Base-by-base conservation (phyloP, 1,284 basidiomycete species). In the Leccinum pachyderme region DNA sequence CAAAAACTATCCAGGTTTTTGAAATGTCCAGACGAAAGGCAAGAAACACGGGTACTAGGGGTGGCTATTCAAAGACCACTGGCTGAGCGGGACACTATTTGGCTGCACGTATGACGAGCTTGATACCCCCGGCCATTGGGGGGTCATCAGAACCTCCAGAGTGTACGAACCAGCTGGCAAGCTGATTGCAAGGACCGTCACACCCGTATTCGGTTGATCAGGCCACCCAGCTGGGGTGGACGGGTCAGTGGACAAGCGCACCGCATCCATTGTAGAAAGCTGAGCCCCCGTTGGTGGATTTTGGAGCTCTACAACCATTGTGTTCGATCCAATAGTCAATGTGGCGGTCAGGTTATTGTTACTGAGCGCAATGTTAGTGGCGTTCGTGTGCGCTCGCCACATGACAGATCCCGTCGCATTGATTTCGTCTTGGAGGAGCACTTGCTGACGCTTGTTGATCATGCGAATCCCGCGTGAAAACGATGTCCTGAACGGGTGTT, bases 301-400 rank as follows among this genome's bases (percentile, higher is more conserved):
- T 59, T 89, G 63, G 24, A 87, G 72, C 59, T 72, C 58, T 63
- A 83, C 77, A 55, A 70, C 64, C 70, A 83, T 63, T 49, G 73
- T 81, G 62, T 75, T 59, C 35, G 66, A 49, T 63, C 72, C 54
- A 13, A 86, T 76, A 35, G 79, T 75, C 43, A 90, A 74, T 56
- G 81, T 80, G 60, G 84, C 77, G 9, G 80, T 82, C 66, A 82
- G 75, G 31, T 80, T 83, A 54, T 81, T 86, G 54, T 70, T 60
- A 55, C 74, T 63, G 52, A 84, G 64, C 12, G 61, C 54, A 24
- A 86, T 73, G 5, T n/a, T 37, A n/a, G 85, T 86, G 37, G 86
- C 89, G 67, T 96, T 99, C 58, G 97, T 98, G 73, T 99, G 95
- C 79, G 95, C 92, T 49, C 95, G 85, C 96, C 96, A 98, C 78